Conservation (phyloP, 2,329 filamentous ascomycete species). For the Sporothrix globosa region DNA sequence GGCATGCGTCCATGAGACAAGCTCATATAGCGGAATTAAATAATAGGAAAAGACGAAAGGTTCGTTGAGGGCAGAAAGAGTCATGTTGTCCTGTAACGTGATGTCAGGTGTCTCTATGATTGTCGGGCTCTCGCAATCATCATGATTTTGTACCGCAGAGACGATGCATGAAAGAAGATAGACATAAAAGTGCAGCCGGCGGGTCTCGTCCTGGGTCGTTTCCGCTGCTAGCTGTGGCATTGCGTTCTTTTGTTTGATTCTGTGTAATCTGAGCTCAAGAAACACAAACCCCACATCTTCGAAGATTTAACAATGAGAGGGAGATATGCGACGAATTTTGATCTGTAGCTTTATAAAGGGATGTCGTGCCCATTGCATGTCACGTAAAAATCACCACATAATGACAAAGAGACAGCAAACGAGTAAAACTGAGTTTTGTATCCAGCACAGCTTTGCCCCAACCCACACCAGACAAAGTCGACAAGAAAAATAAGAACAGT, state of each 20-base stretch:
- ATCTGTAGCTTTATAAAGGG: too few species aligned
- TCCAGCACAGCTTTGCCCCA: conserved; percentile 12
- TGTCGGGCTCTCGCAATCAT: too few species aligned
- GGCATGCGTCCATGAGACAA: background rate
- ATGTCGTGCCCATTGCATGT: background rate
- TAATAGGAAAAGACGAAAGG: too few species aligned
- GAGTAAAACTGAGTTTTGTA: background rate
- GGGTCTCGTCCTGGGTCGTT: background rate
- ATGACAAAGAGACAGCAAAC: background rate
- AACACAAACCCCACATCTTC: background rate
- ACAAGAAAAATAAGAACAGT: background rate
- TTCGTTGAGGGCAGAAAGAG: too few species aligned
- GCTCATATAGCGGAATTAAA: too few species aligned
- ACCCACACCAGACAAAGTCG: conserved; percentile 6
- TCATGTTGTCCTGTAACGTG: too few species aligned
- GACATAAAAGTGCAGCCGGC: background rate
- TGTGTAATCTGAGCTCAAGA: conserved; percentile 1
- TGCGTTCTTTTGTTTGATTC: background rate
- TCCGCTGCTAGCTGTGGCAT: background rate
- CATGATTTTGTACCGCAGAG: too few species aligned
- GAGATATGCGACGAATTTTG: too few species aligned
- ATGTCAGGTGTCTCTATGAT: too few species aligned
- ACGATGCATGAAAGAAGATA: background rate
- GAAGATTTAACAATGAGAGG: background rate
- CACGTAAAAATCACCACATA: background rate